Conservation (phyloP, 2,329 filamentous ascomycete species). For the Domatiomyces catenatus region DNA sequence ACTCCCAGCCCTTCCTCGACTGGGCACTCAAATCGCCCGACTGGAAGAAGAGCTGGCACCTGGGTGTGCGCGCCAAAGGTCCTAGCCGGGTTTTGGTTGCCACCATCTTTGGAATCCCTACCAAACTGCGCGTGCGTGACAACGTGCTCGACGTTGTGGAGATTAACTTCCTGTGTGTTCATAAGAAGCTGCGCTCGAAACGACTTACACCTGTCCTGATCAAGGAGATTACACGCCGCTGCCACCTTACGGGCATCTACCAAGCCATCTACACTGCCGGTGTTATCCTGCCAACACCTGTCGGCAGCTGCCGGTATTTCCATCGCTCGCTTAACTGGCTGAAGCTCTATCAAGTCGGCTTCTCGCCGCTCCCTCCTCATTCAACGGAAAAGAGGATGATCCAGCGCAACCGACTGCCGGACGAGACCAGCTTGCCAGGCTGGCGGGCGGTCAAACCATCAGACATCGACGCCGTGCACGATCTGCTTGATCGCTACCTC, state of each 20-base stretch:
- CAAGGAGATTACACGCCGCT: constrained; percentile 89
- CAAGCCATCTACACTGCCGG: constrained; percentile 95
- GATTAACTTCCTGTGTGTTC: constrained; percentile 95
- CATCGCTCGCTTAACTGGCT: constrained; percentile 90
- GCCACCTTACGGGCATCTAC: constrained; percentile 73
- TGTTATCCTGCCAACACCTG: constrained; percentile 74
- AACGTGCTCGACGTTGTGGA: constrained; percentile 66
- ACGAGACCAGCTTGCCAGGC: constrained; percentile 55
- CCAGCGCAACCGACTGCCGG: constrained; percentile 69
- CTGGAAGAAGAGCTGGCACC: constrained; percentile 88
- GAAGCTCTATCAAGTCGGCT: constrained; percentile 87
- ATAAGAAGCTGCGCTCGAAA: constrained; percentile 93
- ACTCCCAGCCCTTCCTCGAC: constrained; percentile 72
- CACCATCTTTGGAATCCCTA: constrained; percentile 88
- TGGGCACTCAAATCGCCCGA: constrained; percentile 93
- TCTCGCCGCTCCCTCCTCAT: constrained; percentile 69
- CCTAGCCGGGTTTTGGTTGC: constrained; percentile 78
- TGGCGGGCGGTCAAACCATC: constrained; percentile 64
- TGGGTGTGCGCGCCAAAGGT: constrained; percentile 65
- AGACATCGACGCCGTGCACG: constrained; percentile 61
- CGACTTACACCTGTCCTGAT: constrained; percentile 86
- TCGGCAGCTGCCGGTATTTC: constrained; percentile 89
- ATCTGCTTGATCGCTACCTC: constrained; percentile 62
- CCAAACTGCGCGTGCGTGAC: constrained; percentile 63
- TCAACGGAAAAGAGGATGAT: constrained; percentile 79